These are phyloP conservation scores for Nemania sp. DNA, from an alignment of 2,329 filamentous ascomycete species.

Conservation along the genomic window DNA sequence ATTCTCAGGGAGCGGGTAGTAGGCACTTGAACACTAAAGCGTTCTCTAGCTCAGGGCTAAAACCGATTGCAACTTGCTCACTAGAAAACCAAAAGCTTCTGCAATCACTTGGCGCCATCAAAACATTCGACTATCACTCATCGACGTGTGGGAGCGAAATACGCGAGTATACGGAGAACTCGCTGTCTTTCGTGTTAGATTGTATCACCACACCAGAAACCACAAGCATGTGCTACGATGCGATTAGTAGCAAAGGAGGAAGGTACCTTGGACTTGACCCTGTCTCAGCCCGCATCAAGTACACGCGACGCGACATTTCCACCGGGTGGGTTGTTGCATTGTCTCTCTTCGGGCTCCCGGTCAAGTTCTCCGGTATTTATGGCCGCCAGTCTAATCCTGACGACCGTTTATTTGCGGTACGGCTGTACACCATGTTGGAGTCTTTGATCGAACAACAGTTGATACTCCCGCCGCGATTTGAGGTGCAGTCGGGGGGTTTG, in stretches of 20 bases:
- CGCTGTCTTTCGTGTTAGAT: conserved; percentile 19
- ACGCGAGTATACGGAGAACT: conserved; percentile 48
- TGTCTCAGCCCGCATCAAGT: neutral
- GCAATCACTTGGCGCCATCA: conserved; percentile 2
- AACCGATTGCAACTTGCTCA: conserved; percentile 17
- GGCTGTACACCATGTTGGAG: no score
- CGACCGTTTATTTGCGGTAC: no score
- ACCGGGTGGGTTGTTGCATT: neutral
- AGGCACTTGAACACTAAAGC: no score
- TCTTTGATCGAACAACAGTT: no score
- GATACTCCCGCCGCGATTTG: no score
- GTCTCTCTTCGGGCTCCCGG: no score
- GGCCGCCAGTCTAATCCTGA: no score
- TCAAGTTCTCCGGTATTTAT: no score
- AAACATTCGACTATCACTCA: conserved; percentile 12
- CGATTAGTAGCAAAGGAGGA: conserved; percentile 23
- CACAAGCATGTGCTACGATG: conserved; percentile 28
- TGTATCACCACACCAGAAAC: conserved; percentile 22
- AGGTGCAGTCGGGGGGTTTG: no score
- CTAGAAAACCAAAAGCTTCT: conserved; percentile 6
- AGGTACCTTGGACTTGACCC: conserved; percentile 10
- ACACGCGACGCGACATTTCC: neutral
- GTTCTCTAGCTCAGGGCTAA: neutral
- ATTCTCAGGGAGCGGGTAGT: no score
- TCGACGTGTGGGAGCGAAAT: conserved; percentile 17